Evolutionary conservation across 441 rosid species (phyloP), one percentile per base, ranked within the genome.

Genomic region (Populus hybrid): DNA sequence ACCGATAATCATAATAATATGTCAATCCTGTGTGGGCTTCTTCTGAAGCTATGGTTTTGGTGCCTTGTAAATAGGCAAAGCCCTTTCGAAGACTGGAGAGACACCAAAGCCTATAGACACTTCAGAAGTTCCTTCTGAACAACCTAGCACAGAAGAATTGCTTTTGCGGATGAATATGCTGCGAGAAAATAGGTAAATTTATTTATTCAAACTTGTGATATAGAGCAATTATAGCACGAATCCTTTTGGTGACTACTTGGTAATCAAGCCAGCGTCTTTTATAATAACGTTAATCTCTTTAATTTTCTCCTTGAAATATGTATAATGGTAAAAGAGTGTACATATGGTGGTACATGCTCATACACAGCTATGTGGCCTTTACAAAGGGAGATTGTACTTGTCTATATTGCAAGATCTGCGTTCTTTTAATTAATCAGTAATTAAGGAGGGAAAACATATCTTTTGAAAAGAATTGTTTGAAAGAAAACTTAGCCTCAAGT

Each of bases 161-260:
- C 89, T 89, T 84, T 86, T 87, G 38, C 91, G 94, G 28, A 87
- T 91, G 77, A 88, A 90, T 83, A 85, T 90, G 79, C 87, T 95
- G 80, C 86, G 75, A 80, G 93, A 95, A 78, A 84, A 91, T 82
- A 84, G 88, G 97, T 93, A 76, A 79, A 71, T 74, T 34, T 77
- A 21, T 36, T 59, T 72, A 34, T 34, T 70, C 69, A 8, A 14
- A 21, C 24, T 72, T 57, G 5, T 61, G 68, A 67, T 71, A 21
- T 67, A 1, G 10, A 24, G 23, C 50, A 34, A 67, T 59, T 18
- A 7, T 20, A 57, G 63, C 21, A 20, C 3, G 2, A 57, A 57
- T 57, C 26, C 21, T 10, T 32, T 61, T 34, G 38, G 32, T 26
- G 42, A 73, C 59, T 64, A 36, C 3, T 59, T 42, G 69, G 70